phyloP scores from a whole-genome alignment of 352 stramenopile species.

The Peronosclerospora sorghi region DNA sequence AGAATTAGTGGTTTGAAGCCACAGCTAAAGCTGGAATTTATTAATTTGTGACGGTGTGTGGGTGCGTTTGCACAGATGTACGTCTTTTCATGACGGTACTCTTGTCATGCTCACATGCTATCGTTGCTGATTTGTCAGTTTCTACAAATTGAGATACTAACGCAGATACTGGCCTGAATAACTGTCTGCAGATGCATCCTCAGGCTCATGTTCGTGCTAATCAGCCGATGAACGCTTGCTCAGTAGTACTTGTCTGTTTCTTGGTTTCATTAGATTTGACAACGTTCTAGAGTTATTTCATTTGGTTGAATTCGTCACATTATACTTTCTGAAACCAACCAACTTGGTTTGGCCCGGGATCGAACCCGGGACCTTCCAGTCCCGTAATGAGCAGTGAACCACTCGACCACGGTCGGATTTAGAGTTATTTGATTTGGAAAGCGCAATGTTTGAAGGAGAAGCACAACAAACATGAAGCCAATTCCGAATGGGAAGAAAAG shows the following conservation, averaged over 20 bases:
- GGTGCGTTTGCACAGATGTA: slow-evolving; percentile 64
- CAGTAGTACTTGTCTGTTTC: neutral
- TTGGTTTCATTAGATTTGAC: slow-evolving; percentile 40
- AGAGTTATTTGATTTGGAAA: no score
- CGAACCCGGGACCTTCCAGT: no score
- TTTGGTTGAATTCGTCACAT: no score
- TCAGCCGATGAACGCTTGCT: no score
- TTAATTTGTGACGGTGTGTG: slow-evolving; percentile 70
- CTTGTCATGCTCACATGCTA: no score
- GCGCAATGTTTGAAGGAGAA: slow-evolving; percentile 42
- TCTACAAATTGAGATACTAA: slow-evolving; percentile 57
- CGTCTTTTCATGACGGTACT: neutral
- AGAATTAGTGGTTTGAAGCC: slow-evolving; percentile 40
- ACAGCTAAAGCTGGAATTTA: slow-evolving; percentile 42
- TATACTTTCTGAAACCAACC: no score
- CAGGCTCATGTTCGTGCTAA: slow-evolving; percentile 52
- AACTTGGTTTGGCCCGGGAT: no score
- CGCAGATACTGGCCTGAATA: slow-evolving; percentile 29
- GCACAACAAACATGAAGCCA: slow-evolving; percentile 18
- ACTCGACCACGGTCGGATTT: no score
- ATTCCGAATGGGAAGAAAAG: slow-evolving; percentile 26
- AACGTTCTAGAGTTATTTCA: slow-evolving; percentile 64
- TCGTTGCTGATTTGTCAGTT: slow-evolving; percentile 25
- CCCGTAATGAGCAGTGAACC: no score
- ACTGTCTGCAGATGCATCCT: slow-evolving; percentile 49